Base-by-base conservation (phyloP, 2,329 filamentous ascomycete species). In the Ilyonectria mors-panacis region DNA sequence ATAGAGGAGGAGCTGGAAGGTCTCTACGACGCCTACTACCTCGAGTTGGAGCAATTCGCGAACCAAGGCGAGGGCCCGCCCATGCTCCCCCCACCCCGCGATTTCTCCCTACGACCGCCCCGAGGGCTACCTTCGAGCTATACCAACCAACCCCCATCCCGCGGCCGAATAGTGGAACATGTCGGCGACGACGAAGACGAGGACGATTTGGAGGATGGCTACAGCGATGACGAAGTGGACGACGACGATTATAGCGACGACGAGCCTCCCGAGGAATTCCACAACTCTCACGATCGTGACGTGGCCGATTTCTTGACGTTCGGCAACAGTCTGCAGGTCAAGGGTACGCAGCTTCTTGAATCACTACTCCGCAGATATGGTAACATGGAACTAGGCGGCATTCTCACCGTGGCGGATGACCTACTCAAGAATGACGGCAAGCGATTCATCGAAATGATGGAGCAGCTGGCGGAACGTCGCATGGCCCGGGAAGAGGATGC, bases 361-460 rank as follows among this genome's bases (percentile, higher is more conserved):
- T 81, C 78, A 78, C 78, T 82, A 75, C 78, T 82, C 71, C 78
- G 73, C 79, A 79, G 77, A 80, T 79, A 82, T 84, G 82, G 81
- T 84, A 83, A 83, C 81, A 81, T 81, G 80, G 81, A 82, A 77
- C 81, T 88, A 94, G 95, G 96, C 86, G 97, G 96, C 79, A 98
- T 99, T 82, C 91, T 99, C 80, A 99, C 96, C 73, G 96, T 99
- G 78, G 96, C 96, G 81, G 96, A 99, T 85, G 96, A 99, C 83
- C 87, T 99, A 72, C 89, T 99, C 70, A 98, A 98, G 82, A 99
- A 99, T 82, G 96, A 99, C 82, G 96, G 96, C 77, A 97, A 97
- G 82, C 97, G 97, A 79, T 99, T 99, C 84, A 99, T 99, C 82
- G 96, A 99, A 81, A 99, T 99, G 96, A 99, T 99, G 96, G 96